Evolutionary conservation across 495 filamentous ascomycete genomes (phyloP).

Genomic region (Pyrenopolyporus hunteri): DNA sequence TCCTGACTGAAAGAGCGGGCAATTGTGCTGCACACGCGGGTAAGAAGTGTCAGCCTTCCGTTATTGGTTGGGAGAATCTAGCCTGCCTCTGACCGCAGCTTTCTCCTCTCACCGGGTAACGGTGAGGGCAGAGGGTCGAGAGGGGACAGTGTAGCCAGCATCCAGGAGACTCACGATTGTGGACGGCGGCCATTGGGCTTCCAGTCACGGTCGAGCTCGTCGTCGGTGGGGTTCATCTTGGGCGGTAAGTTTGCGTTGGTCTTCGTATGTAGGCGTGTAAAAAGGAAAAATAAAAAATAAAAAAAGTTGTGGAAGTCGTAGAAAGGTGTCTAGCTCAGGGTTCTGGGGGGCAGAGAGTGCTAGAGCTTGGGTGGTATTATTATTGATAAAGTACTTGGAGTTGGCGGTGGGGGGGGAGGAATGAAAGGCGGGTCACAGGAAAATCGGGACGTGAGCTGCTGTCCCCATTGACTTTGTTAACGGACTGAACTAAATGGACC

Average conservation of each 20-base stretch:
- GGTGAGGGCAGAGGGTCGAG: neutral
- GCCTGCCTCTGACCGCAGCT: neutral
- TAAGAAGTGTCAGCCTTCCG: constrained; percentile 7
- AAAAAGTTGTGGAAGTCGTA: constrained; percentile 7
- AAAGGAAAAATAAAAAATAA: constrained; percentile 10
- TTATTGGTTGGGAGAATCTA: neutral
- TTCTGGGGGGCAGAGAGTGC: constrained; percentile 23
- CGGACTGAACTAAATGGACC: constrained; percentile 23
- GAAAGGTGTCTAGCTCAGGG: constrained; percentile 20
- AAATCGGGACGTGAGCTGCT: constrained; percentile 32
- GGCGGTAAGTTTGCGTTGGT: constrained; percentile 23
- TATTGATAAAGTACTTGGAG: constrained; percentile 30
- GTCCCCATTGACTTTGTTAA: constrained; percentile 5
- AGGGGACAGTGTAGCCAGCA: neutral
- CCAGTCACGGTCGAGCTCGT: constrained; percentile 74
- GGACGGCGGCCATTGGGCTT: constrained; percentile 75
- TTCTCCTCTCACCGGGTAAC: neutral
- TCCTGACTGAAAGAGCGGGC: constrained; percentile 85
- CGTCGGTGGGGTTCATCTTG: constrained; percentile 58
- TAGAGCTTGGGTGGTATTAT: constrained; percentile 32
- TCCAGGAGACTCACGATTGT: constrained; percentile 71
- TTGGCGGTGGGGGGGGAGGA: constrained; percentile 37
- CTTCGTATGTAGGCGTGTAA: constrained; percentile 6
- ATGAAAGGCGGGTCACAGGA: constrained; percentile 39
- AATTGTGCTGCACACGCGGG: constrained; percentile 71